Evolutionary conservation across 257 asterid species (phyloP).

Genomic region (Nicotiana sylvestris): DNA sequence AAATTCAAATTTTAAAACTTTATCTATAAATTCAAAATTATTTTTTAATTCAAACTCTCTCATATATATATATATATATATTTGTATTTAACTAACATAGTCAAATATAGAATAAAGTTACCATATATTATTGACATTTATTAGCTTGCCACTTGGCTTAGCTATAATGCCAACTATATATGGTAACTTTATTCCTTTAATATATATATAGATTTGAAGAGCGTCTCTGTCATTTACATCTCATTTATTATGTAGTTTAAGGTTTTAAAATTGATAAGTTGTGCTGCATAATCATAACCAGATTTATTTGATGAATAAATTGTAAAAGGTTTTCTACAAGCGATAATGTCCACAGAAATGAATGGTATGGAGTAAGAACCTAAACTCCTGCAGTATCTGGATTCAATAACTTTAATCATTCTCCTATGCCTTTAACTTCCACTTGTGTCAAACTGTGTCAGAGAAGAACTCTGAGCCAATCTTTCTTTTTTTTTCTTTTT

Average conservation of each 20-base stretch:
- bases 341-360: not conserved
- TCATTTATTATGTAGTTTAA: not conserved
- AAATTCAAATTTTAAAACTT: too few relatives aligned
- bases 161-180: too few relatives aligned
- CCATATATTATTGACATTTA: too few relatives aligned
- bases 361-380: not conserved
- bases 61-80: too few relatives aligned
- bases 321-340: not conserved
- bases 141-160: too few relatives aligned
- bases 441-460: not conserved
- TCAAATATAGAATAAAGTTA: too few relatives aligned
- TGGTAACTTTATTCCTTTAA: too few relatives aligned
- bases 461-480: not conserved
- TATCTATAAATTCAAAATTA: too few relatives aligned
- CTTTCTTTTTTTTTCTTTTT: not conserved
- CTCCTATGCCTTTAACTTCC: not conserved
- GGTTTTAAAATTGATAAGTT: not conserved
- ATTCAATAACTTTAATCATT: not conserved
- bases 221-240: not conserved
- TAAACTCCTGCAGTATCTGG: not conserved
- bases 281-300: not conserved
- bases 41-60: too few relatives aligned
- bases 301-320: not conserved
- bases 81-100: too few relatives aligned
- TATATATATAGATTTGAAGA: not conserved